Base-by-base conservation (phyloP, 257 asterid species). In the Nicotiana obtusifolia region DNA sequence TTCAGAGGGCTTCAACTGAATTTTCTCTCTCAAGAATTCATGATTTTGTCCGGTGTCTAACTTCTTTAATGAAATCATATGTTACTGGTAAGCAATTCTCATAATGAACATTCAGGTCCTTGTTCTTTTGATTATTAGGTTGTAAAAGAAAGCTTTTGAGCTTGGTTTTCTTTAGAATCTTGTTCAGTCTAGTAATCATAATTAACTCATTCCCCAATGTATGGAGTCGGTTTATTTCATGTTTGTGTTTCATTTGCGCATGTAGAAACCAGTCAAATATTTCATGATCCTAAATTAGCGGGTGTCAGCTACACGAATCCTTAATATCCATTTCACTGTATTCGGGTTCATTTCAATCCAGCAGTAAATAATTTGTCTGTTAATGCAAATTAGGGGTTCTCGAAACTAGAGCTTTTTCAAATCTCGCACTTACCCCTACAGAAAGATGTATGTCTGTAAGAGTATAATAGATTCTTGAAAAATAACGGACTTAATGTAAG, bases 1-100 rank as follows among this genome's bases (percentile, higher is more conserved):
- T 91, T 79, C 97, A 94, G 85, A 89, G 88, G 83, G 91, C 97
- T 84, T 89, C 97, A 84, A 89, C 90, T 19, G 97, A 94, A 83
- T 81, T 80, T 68, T 80, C 86, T 83, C 92, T 94, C 86, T 84
- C 91, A 53, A 91, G 85, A 86, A 87, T 88, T 64, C 89, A 84
- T 81, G 90, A 88, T 84, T 93, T 91, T 85, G 85, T 89, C 86
- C 92, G 82, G 90, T 85, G 93, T 41, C 79, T 93, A 86, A 84
- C 81, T 87, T 89, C 97, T 78, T 84, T 87, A 59, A 47, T 90
- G 76, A 88, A 82, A 87, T 87, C 80, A 82, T 85, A 84, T 77
- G 65, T 83, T 66, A 35, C 76, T 57, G 95, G 99, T 91, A 84
- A 91, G 99, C 83, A 77, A 33, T 56, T 81, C 64, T 61, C 76